Evolutionary conservation across 2,329 filamentous ascomycete species (phyloP).

Genomic region (Aspergillus persii): DNA sequence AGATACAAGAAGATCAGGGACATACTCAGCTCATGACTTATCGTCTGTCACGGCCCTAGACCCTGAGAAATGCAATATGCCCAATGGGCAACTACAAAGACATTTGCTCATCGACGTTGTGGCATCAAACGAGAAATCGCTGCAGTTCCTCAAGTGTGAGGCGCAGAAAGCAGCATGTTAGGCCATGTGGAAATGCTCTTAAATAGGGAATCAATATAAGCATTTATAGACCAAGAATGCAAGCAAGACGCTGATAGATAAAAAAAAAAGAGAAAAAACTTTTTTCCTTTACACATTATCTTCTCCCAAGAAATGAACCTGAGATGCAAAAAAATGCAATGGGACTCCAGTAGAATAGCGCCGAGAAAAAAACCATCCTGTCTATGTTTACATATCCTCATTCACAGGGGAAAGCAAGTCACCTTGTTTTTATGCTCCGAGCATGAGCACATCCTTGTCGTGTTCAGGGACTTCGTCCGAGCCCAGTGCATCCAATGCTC

Average conservation of each 20-base stretch:
- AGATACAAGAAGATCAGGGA: background rate
- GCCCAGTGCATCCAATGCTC: constrained; percentile 27
- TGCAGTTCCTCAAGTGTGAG: background rate
- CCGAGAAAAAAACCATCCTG: constrained; percentile 13
- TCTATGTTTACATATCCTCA: constrained; percentile 22
- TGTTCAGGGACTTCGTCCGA: constrained; percentile 25
- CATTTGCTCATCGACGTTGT: background rate
- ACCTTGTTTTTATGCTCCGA: constrained; percentile 27
- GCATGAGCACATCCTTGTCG: constrained; percentile 42
- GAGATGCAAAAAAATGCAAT: constrained; percentile 15
- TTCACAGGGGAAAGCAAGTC: background rate
- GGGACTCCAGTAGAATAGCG: constrained; percentile 20
- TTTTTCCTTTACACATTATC: constrained; percentile 13
- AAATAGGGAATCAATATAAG: background rate
- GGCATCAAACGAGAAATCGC: background rate
- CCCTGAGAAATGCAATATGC: background rate
- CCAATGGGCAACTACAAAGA: background rate
- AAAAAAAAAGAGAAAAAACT: background rate
- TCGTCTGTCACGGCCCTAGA: background rate
- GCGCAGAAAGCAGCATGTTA: background rate
- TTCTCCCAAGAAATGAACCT: constrained; percentile 3
- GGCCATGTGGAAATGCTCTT: background rate
- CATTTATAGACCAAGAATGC: constrained; percentile 1
- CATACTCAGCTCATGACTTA: background rate
- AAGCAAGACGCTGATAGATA: constrained; percentile 1